Evolutionary conservation across 1,139 yeast genomes (phyloP).

Genomic region (Candida sojae): DNA sequence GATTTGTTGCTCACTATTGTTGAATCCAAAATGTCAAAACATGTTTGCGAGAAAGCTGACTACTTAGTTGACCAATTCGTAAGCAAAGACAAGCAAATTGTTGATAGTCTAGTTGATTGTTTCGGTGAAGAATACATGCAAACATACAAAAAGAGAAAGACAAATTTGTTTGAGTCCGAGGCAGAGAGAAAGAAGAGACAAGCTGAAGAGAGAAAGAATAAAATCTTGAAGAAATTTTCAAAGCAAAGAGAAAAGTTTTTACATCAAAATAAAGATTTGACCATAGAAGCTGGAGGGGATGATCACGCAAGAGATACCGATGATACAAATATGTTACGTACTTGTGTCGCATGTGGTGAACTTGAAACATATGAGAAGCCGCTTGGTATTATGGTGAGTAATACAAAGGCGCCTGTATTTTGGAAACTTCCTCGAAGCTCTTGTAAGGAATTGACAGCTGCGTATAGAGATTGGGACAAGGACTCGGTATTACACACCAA

Average conservation of each 20-base stretch:
- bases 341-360: conserved; percentile 72
- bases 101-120: conserved; percentile 53
- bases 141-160: conserved; percentile 33
- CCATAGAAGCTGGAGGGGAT: conserved; percentile 8
- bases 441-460: conserved; percentile 13
- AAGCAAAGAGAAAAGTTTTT: conserved; percentile 42
- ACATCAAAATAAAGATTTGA: conserved; percentile 28
- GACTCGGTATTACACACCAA: conserved; percentile 13
- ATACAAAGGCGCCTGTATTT: conserved; percentile 38
- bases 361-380: conserved; percentile 43
- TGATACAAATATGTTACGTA: conserved; percentile 20
- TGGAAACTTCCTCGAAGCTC: conserved; percentile 47
- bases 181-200: conserved; percentile 47
- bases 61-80: conserved; percentile 52
- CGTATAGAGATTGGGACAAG: conserved; percentile 28
- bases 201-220: conserved; percentile 39
- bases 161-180: conserved; percentile 30
- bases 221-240: conserved; percentile 43
- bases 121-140: conserved; percentile 59
- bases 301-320: conserved; percentile 10
- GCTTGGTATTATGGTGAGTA: conserved; percentile 57
- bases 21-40: conserved; percentile 52
- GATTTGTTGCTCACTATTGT: conserved; percentile 53
- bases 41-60: conserved; percentile 55
- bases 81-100: conserved; percentile 45